These are phyloP conservation scores for Euphorbia celastroides DNA, from an alignment of 441 rosid species.

Conservation along the genomic window DNA sequence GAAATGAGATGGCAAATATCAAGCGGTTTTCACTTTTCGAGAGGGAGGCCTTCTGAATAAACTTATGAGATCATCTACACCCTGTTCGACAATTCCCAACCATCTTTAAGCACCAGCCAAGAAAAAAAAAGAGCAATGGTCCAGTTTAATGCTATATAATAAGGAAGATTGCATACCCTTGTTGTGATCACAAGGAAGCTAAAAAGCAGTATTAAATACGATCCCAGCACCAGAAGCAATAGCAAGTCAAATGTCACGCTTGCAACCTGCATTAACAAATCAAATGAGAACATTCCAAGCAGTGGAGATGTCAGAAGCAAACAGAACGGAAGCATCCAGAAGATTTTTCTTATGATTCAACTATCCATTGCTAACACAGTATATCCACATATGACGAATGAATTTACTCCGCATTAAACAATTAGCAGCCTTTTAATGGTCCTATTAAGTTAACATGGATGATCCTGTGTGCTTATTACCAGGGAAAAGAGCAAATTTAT, in stretches of 20 bases:
- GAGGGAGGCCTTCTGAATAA: conserved; percentile 89
- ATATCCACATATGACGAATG: background rate
- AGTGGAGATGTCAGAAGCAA: background rate
- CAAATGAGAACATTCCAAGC: conserved; percentile 5
- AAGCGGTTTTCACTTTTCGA: conserved; percentile 75
- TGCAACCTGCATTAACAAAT: conserved; percentile 64
- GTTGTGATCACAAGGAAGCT: conserved; percentile 91
- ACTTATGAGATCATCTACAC: conserved; percentile 93
- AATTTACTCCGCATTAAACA: no score
- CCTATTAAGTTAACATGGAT: background rate
- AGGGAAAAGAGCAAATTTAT: background rate
- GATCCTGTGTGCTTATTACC: background rate
- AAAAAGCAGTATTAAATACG: conserved; percentile 82
- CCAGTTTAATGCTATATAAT: background rate
- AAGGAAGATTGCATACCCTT: conserved; percentile 46
- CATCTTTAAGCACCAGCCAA: background rate
- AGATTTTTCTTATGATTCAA: background rate
- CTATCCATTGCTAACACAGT: background rate
- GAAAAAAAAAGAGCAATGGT: background rate
- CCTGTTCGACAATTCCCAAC: conserved; percentile 39
- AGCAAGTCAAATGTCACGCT: conserved; percentile 96
- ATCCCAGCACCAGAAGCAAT: conserved; percentile 84
- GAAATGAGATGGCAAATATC: conserved; percentile 20
- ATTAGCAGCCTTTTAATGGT: background rate
- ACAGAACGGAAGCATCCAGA: background rate